Base-by-base conservation (phyloP, 2,329 filamentous ascomycete genomes). In the Daldinia eschscholtzii region DNA sequence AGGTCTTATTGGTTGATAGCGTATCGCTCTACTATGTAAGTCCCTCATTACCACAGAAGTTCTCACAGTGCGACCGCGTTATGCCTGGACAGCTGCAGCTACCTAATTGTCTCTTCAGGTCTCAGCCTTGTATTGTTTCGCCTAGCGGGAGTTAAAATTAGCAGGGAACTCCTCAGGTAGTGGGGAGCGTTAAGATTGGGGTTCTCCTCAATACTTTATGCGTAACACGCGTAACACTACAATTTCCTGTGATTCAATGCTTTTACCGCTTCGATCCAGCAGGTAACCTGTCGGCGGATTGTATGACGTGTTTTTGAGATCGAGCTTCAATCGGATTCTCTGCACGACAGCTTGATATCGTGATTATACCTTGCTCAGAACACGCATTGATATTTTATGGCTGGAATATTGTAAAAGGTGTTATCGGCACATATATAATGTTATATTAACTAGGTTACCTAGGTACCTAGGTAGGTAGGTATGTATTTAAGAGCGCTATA, bases 121-220 rank as follows among this genome's bases (percentile, higher is more conserved):
- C 52, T 67, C 65, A 68, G 61, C 68, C 65, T 65, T 65, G 61
- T 28, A 61, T 58, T 26, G 52, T 55, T 58, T 55, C 44, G 50
- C 18, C 18, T 63, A 65, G 58, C 67, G 42, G 61, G 53, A 62
- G 61, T 59, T 48, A 55, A 59, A 57, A 56, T 56, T 53, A 44
- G 50, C 57, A 65, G 46, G 65, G 59, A 62, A 57, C 44, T 61
- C 62, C 60, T 57, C 59, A 50, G 60, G 42, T 39, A 1, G 66
- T 71, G 66, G 65, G 60, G 67, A 72, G 68, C 66, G 70, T 64
- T 73, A 72, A 74, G 71, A 74, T 74, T 74, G 70, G 68, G 65
- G 12, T 61, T 70, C 37, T 65, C 44, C 26, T 52, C 46, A 39
- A 50, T 48, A 18, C 64, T 74, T 73, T 60, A 74, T 74, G 73